Percentiles rank a stretch among this genome's conserved stretches.
Conservation (phyloP, 441 rosid genomes). For the Isatis lusitanica region DNA sequence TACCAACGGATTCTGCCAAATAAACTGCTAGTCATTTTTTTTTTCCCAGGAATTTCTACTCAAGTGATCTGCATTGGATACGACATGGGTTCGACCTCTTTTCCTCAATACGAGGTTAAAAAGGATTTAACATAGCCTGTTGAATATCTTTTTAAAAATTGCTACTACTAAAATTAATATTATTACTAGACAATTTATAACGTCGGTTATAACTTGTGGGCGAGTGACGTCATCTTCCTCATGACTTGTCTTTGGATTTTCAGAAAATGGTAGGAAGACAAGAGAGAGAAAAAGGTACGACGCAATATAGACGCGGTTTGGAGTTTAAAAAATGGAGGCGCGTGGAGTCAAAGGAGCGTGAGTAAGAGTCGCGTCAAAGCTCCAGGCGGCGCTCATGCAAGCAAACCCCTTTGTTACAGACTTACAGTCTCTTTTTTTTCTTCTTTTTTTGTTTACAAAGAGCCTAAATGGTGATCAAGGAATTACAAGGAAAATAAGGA, state of each 20-base stretch:
- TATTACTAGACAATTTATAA: not conserved
- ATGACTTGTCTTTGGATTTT: not conserved
- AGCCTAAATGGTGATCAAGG: too few relatives aligned
- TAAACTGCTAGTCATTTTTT: not conserved
- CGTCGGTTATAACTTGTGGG: not conserved
- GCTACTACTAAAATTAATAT: not conserved
- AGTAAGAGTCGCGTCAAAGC: slow-evolving; percentile 10
- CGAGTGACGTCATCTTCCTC: not conserved
- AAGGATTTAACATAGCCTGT: not conserved
- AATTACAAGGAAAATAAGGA: too few relatives aligned
- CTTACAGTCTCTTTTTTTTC: too few relatives aligned
- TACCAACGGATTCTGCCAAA: not conserved
- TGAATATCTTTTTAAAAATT: not conserved
- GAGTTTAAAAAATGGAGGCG: not conserved
- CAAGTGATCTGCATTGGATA: slow-evolving; percentile 8
- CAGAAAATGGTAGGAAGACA: not conserved
- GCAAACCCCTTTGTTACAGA: too few relatives aligned
- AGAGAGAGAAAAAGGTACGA: not conserved
- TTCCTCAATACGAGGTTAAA: not conserved
- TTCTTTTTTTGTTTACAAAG: too few relatives aligned
- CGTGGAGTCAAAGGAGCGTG: not conserved
- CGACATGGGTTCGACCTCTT: not conserved
- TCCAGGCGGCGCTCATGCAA: slow-evolving; percentile 34
- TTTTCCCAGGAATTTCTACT: not conserved
- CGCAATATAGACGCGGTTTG: not conserved